Percentiles rank a stretch among this genome's conserved stretches.
phyloP scores from a whole-genome alignment of 352 stramenopile genomes.

The Pythium vanterpoolii region DNA sequence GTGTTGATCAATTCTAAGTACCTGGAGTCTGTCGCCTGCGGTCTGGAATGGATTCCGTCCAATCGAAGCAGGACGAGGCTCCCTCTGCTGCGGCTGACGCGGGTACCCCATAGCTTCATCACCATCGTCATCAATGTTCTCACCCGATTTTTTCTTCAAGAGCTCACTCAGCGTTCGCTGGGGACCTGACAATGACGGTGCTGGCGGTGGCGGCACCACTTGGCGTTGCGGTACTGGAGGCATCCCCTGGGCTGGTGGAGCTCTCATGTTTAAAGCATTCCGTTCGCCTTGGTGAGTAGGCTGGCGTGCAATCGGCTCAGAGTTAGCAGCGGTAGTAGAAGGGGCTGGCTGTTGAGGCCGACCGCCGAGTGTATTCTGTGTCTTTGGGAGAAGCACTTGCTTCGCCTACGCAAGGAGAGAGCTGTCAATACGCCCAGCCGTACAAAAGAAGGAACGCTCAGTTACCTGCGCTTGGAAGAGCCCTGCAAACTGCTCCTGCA shows the following conservation, averaged over 20 bases:
- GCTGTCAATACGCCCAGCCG: background rate
- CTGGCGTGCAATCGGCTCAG: background rate
- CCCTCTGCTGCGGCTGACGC: background rate
- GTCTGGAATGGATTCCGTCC: slow-evolving; percentile 64
- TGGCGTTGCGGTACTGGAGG: background rate
- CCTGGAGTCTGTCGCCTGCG: slow-evolving; percentile 51
- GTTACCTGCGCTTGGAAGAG: slow-evolving; percentile 37
- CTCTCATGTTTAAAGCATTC: background rate
- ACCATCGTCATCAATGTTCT: slow-evolving; percentile 3
- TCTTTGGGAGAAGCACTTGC: background rate
- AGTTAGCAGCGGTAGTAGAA: background rate
- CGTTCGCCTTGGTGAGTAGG: background rate
- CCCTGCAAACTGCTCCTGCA: slow-evolving; percentile 37
- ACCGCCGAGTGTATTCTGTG: background rate
- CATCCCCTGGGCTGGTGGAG: background rate
- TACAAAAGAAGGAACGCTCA: no score
- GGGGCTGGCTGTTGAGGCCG: background rate
- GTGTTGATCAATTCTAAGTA: background rate
- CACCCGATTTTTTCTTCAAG: slow-evolving; percentile 14
- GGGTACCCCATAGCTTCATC: slow-evolving; percentile 11
- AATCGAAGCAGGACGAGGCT: background rate
- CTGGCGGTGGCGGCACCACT: background rate
- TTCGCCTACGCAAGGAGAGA: background rate
- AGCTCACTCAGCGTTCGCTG: slow-evolving; percentile 22
- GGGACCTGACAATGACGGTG: background rate